Evolutionary conservation across 2,329 filamentous ascomycete species (phyloP).

Genomic region (Fusarium concolor): DNA sequence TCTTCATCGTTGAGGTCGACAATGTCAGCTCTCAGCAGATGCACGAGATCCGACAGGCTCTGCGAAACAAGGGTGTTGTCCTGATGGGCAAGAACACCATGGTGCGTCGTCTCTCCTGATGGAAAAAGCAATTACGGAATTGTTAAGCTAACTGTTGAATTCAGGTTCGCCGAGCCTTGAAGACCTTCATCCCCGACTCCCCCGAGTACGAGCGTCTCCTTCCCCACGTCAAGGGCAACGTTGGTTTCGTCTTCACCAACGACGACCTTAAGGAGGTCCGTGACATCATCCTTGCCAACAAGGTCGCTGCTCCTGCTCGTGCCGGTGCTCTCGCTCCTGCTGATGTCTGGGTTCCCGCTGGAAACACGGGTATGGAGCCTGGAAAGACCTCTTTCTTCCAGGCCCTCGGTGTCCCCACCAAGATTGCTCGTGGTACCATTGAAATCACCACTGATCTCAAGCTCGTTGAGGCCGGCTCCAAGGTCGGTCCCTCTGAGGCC

Average conservation of each 20-base stretch:
- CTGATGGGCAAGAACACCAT: slow-evolving; percentile 99
- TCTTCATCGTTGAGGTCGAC: slow-evolving; percentile 98
- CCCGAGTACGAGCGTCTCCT: slow-evolving; percentile 99
- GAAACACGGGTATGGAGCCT: slow-evolving; percentile 99
- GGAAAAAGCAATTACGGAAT: background rate
- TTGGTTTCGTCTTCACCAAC: slow-evolving; percentile 99
- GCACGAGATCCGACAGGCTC: slow-evolving; percentile 97
- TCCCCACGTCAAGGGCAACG: slow-evolving; percentile 95
- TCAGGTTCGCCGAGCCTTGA: slow-evolving; percentile 94
- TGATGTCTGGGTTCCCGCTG: slow-evolving; percentile 95
- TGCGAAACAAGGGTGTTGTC: slow-evolving; percentile 92
- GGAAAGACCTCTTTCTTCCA: slow-evolving; percentile 99
- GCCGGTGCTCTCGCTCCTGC: slow-evolving; percentile 93
- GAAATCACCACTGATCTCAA: slow-evolving; percentile 99
- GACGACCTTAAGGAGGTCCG: slow-evolving; percentile 89
- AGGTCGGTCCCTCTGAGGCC: slow-evolving; percentile 99
- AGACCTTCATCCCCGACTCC: slow-evolving; percentile 89
- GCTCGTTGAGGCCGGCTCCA: slow-evolving; percentile 91
- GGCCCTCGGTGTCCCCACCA: slow-evolving; percentile 99
- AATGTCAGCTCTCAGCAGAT: slow-evolving; percentile 99
- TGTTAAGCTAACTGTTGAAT: slow-evolving; percentile 30
- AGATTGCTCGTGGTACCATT: slow-evolving; percentile 99
- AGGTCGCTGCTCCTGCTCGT: slow-evolving; percentile 96
- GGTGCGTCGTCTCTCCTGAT: slow-evolving; percentile 66
- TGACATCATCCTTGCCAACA: slow-evolving; percentile 95